Evolutionary conservation across 2,329 filamentous ascomycete genomes (phyloP).

Genomic region (Triangularia setosa): DNA sequence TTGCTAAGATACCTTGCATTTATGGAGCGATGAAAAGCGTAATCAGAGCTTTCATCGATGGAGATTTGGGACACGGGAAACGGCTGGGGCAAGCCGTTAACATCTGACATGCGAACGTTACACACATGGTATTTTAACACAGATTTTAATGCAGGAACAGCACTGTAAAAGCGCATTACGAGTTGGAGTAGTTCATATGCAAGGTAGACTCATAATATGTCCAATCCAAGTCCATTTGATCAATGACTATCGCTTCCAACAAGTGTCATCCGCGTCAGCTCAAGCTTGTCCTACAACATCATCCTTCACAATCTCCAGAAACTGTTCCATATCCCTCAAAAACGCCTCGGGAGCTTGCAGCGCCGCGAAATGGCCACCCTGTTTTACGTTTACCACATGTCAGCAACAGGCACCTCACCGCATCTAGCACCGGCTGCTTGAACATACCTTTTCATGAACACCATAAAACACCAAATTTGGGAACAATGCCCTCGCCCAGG

Average conservation of each 20-base stretch:
- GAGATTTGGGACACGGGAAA: too few species aligned
- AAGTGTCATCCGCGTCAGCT: not conserved
- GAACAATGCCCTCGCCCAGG: slow-evolving; percentile 27
- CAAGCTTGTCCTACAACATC: not conserved
- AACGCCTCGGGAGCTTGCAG: slow-evolving; percentile 40
- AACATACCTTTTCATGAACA: slow-evolving; percentile 8
- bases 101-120: too few species aligned
- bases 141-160: too few species aligned
- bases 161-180: too few species aligned
- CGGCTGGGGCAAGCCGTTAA: too few species aligned
- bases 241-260: not conserved
- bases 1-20: too few species aligned
- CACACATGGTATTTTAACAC: too few species aligned
- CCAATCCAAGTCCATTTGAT: not conserved
- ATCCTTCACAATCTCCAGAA: not conserved
- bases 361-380: slow-evolving; percentile 52
- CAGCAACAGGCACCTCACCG: not conserved
- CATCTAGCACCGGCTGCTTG: not conserved
- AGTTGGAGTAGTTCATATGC: too few species aligned
- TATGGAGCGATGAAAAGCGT: too few species aligned
- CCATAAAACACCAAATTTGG: slow-evolving; percentile 17
- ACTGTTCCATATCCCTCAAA: slow-evolving; percentile 41
- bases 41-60: too few species aligned
- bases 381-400: not conserved
- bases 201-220: not conserved